Evolutionary conservation across 345 rosid genomes (phyloP).

Genomic region (Streptanthus diversifolius): DNA sequence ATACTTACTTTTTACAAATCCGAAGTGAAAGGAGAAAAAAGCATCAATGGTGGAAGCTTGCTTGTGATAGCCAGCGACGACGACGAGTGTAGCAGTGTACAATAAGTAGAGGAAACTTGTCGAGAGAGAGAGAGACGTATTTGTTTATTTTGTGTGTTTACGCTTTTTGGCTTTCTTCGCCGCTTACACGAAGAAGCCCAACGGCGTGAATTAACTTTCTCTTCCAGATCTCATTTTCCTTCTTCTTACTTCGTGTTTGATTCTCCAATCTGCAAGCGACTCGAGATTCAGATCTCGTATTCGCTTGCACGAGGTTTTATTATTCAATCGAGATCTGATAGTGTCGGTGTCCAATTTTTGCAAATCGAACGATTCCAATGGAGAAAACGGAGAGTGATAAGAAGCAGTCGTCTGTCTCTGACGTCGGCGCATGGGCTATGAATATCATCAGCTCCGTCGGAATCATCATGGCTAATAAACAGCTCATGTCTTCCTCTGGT

Average conservation of each 20-base stretch:
- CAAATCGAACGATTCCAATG: background rate
- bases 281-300: constrained; percentile 31
- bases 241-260: background rate
- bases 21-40: background rate
- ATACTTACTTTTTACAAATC: background rate
- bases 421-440: constrained; percentile 95
- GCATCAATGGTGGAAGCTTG: constrained; percentile 25
- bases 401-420: constrained; percentile 67
- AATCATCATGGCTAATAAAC: constrained; percentile 95
- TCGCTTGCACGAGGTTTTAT: constrained; percentile 15
- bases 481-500: constrained; percentile 81
- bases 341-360: background rate
- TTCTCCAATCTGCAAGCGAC: constrained; percentile 1
- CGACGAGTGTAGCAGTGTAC: constrained; percentile 4
- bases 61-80: constrained; percentile 16
- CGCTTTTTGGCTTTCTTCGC: constrained; percentile 9
- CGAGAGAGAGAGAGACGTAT: constrained; percentile 6
- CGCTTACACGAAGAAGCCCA: constrained; percentile 16
- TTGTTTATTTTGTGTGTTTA: background rate
- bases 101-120: background rate
- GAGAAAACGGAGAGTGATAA: constrained; percentile 52
- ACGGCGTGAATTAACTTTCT: constrained; percentile 5
- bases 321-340: constrained; percentile 3
- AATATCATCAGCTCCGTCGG: constrained; percentile 90
- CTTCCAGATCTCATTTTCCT: constrained; percentile 11